phyloP scores from a whole-genome alignment of 345 rosid genomes.

The Hevea brasiliensis region DNA sequence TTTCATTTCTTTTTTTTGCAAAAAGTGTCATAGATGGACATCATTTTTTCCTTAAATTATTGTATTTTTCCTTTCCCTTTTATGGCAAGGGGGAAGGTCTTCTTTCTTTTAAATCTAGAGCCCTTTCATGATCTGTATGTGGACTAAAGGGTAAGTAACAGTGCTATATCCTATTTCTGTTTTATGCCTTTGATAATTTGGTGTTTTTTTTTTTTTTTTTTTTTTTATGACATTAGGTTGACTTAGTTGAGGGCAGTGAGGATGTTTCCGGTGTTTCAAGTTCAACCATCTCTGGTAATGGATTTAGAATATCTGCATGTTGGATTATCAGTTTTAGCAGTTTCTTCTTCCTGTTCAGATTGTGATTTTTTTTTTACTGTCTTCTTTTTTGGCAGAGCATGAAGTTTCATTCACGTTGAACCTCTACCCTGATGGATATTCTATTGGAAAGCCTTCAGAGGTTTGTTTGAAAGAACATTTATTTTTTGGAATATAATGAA shows the following conservation, averaged over 20 bases:
- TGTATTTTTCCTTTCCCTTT: not conserved
- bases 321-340: slow-evolving; percentile 16
- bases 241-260: slow-evolving; percentile 25
- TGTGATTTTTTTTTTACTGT: slow-evolving; percentile 7
- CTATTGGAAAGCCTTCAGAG: slow-evolving; percentile 71
- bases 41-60: not conserved
- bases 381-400: slow-evolving; percentile 48
- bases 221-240: slow-evolving; percentile 55
- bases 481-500: slow-evolving; percentile 8
- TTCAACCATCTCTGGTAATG: slow-evolving; percentile 35
- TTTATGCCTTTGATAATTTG: slow-evolving; percentile 9
- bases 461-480: slow-evolving; percentile 41
- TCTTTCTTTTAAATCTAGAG: not conserved
- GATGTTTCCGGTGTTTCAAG: slow-evolving; percentile 33
- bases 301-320: slow-evolving; percentile 37
- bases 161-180: not conserved
- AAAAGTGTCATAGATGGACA: not conserved
- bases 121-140: not conserved
- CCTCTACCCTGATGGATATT: slow-evolving; percentile 78
- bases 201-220: too few relatives aligned
- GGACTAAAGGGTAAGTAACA: not conserved
- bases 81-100: not conserved
- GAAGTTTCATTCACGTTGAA: slow-evolving; percentile 75
- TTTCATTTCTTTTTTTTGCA: not conserved
- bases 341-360: slow-evolving; percentile 14